Percentiles rank a stretch among this genome's conserved stretches.
Evolutionary conservation across 805 yeast species (phyloP).

Genomic region (Candida awuae): DNA sequence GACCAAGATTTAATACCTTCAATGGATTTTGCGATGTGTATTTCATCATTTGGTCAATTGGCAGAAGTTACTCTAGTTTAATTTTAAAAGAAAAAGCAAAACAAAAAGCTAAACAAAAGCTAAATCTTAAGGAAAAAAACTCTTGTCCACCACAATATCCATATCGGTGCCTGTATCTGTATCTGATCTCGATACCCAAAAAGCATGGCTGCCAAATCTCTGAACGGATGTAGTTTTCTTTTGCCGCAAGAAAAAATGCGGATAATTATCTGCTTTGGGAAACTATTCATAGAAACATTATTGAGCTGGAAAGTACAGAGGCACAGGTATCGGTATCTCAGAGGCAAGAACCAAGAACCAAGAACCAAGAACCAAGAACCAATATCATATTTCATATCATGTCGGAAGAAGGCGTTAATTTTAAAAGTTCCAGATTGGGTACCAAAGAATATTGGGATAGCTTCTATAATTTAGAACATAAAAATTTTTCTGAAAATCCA

Average conservation of each 20-base stretch:
- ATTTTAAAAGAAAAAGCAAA: not conserved
- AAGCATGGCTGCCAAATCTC: too few species aligned
- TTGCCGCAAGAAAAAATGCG: too few species aligned
- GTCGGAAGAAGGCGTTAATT: constrained; percentile 26
- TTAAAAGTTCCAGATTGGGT: constrained; percentile 77
- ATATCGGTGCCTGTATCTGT: too few species aligned
- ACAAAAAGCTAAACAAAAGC: too few species aligned
- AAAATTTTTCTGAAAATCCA: constrained; percentile 64
- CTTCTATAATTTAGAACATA: constrained; percentile 65
- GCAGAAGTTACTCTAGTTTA: not conserved
- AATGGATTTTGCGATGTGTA: constrained; percentile 30
- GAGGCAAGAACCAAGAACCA: not conserved
- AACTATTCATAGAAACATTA: too few species aligned
- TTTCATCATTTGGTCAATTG: not conserved
- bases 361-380: not conserved
- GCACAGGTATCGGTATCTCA: too few species aligned
- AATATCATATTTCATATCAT: not conserved
- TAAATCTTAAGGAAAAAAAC: too few species aligned
- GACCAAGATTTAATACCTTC: constrained; percentile 59
- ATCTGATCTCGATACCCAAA: too few species aligned
- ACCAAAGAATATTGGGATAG: constrained; percentile 89
- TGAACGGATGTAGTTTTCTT: too few species aligned
- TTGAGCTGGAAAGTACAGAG: not conserved
- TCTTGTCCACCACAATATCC: too few species aligned
- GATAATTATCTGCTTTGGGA: not conserved